Base-by-base conservation (phyloP, 2,329 filamentous ascomycete species). In the Lasiodiplodia theobromae region DNA sequence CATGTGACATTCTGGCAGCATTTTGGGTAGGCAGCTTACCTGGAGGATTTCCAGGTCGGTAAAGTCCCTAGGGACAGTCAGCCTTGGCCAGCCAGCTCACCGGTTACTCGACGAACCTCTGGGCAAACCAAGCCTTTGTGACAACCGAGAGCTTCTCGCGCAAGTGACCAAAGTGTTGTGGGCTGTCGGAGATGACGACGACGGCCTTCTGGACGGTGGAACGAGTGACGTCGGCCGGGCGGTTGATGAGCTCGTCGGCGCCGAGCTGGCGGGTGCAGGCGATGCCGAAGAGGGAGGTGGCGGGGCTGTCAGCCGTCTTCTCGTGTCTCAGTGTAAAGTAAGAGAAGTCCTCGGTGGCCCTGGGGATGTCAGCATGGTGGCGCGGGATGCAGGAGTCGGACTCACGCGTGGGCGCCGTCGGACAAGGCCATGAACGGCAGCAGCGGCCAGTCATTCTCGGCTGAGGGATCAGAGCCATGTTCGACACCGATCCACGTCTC, bases 121-220 rank as follows among this genome's bases (percentile, higher is more conserved):
- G 96, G 70, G 91, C 92, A 81, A 99, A 99, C 96, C 96, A 99
- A 28, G 95, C 95, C 74, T 90, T 92, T 4, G 95, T 97, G 18
- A 99, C 94, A 38, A 97, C 90, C 60, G 92, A 92, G 71, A 99
- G 83, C 72, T 96, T 91, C 81, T 98, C 93, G 74, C 95, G 90
- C 77, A 99, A 83, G 82, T 96, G 92, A 68, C 94, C 94, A 79
- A 99, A 97, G 75, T 89, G 89, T 76, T 96, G 92, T 10, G 96
- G 96, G 71, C 89, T 93, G 80, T 97, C 93, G 67, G 93, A 94
- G 73, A 99, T 93, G 67, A 97, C 94, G 56, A 99, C 95, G 3
- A 99, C 94, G 16, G 95, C 96, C 83, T 99, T 99, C 79, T 99
- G 96, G 52, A 99, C 96, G 1, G 96, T 97, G 70, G 93, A 97